phyloP scores from a whole-genome alignment of 2,329 filamentous ascomycete species.

The Mycocentrospora acerina region DNA sequence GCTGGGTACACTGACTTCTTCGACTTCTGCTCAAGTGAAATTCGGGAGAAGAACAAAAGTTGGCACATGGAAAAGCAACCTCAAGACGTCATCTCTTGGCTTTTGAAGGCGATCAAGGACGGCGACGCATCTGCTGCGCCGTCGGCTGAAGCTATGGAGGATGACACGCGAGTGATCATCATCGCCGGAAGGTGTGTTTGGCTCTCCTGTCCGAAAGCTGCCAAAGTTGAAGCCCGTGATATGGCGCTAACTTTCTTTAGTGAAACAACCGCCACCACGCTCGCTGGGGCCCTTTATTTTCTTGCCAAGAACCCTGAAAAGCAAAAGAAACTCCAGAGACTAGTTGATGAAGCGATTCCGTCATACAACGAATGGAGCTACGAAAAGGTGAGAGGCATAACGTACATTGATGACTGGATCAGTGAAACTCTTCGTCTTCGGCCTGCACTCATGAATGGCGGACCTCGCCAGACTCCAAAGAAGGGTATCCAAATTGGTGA shows the following conservation, averaged over 20 bases:
- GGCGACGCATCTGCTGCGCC: constrained; percentile 40
- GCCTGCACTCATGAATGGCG: constrained; percentile 38
- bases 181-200: constrained; percentile 33
- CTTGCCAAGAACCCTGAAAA: constrained; percentile 31
- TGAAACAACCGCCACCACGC: constrained; percentile 37
- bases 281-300: constrained; percentile 32
- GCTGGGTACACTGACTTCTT: constrained; percentile 33
- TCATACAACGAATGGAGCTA: constrained; percentile 27
- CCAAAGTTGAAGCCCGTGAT: constrained; percentile 4
- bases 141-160: constrained; percentile 27
- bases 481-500: constrained; percentile 30
- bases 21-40: constrained; percentile 27
- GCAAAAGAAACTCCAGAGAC: constrained; percentile 27
- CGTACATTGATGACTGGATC: constrained; percentile 31
- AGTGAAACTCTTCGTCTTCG: constrained; percentile 41
- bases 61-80: constrained; percentile 29
- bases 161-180: constrained; percentile 39
- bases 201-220: constrained; percentile 1
- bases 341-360: constrained; percentile 28
- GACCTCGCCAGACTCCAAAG: constrained; percentile 39
- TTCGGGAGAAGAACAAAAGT: constrained; percentile 35
- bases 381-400: constrained; percentile 26
- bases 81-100: constrained; percentile 44
- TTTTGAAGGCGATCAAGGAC: constrained; percentile 43
- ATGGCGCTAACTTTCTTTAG: constrained; percentile 12